Base-by-base conservation (phyloP, 108 stramenopile species). In the Skeletonema grethae region DNA sequence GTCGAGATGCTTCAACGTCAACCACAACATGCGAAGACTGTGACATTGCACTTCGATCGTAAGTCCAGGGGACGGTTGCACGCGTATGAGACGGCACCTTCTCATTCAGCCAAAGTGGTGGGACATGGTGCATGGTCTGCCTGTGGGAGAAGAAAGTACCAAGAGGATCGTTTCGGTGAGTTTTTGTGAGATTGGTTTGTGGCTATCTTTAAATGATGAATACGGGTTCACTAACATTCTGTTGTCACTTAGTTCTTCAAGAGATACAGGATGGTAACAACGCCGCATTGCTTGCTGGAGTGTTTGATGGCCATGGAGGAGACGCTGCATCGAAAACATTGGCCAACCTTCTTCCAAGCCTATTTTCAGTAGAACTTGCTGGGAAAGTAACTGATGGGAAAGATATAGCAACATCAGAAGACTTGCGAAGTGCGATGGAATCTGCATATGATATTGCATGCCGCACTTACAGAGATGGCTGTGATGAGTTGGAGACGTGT, bases 281-380 rank as follows among this genome's bases (percentile, higher is more conserved):
- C 50, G 80, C 85, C 50, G 75, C 88, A 5, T 59, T 91, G 7
- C 46, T 94, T 4, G 81, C 87, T n/a, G 93, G 89, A 24, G 89
- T 94, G 4, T 82, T 90, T 80, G 93, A 94, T 78, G 93, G 93
- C 11, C 93, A 94, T 56, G 87, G 87, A 1, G 93, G 93, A 18
- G 79, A 62, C 13, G 85, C 84, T 9, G 93, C 93, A 28, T 79
- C 87, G 55, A 70, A 85, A 60, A 65, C 72, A 6, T 84, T 87
- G 28, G 76, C 87, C 15, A 61, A 77, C 46, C 60, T 84, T 7
- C 48, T 91, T 20, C 90, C 93, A 16, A 57, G 63, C 9, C 46
- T 86, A 4, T 66, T 91, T 20, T 67, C 85, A 11, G 65, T 83
- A 10, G 82, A 87, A 64, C 69, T 83, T 16, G 46, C 69, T 6